These are phyloP conservation scores for Capsella bursapastoris DNA, from an alignment of 345 rosid species.

Conservation along the genomic window DNA sequence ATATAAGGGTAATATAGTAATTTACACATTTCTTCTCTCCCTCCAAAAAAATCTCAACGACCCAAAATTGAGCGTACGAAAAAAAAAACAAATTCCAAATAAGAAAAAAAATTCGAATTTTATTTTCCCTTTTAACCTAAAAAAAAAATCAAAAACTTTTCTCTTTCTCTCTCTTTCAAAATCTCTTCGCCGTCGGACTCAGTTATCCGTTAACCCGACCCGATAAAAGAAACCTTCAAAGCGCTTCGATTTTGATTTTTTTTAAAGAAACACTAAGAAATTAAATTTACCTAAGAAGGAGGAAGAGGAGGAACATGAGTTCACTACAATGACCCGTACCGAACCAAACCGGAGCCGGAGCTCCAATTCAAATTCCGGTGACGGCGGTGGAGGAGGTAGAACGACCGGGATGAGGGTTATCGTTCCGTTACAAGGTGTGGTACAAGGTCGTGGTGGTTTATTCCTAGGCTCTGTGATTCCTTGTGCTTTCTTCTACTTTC, in stretches of 20 bases:
- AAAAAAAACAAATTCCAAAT: neutral
- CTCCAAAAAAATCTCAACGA: constrained; percentile 52
- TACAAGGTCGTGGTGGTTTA: constrained; percentile 93
- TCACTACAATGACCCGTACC: constrained; percentile 65
- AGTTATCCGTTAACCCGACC: constrained; percentile 41
- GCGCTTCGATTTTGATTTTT: neutral
- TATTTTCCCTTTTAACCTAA: neutral
- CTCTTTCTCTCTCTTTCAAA: constrained; percentile 10
- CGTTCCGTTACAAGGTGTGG: constrained; percentile 91
- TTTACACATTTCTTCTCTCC: constrained; percentile 17
- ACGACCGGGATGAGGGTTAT: constrained; percentile 91
- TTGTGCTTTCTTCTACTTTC: constrained; percentile 91
- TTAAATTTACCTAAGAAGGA: neutral
- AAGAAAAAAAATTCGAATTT: neutral
- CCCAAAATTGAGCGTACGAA: constrained; percentile 44
- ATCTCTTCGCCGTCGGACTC: constrained; percentile 37
- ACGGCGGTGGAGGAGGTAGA: constrained; percentile 47
- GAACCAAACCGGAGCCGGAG: constrained; percentile 45
- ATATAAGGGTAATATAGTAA: constrained; percentile 3
- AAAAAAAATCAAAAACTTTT: neutral
- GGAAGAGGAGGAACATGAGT: constrained; percentile 32
- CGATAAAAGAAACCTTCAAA: neutral
- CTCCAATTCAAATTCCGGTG: constrained; percentile 45
- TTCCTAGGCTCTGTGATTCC: constrained; percentile 89
- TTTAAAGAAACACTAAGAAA: neutral